Evolutionary conservation across 1,284 basidiomycete species (phyloP).

Genomic region (Pseudozyma pruni): DNA sequence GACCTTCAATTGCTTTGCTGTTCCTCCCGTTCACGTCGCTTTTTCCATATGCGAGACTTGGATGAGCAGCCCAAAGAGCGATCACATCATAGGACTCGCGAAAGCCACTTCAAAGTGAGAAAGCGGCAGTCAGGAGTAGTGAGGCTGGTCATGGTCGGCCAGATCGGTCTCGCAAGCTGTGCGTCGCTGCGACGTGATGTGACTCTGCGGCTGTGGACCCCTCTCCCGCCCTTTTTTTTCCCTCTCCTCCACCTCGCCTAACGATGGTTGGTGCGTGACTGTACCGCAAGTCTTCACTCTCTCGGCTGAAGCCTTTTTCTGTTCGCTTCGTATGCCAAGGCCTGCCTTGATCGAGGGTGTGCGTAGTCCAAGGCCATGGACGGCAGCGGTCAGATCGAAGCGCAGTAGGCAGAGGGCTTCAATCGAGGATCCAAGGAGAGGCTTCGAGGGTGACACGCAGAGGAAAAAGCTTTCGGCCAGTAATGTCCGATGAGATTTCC

Average conservation of each 20-base stretch:
- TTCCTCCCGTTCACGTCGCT: neutral
- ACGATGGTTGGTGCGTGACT: slow-evolving; percentile 5
- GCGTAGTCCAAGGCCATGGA: too few species aligned
- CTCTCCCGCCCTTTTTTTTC: neutral
- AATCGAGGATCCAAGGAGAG: neutral
- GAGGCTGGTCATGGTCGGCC: too few species aligned
- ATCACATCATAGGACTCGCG: too few species aligned
- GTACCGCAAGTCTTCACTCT: slow-evolving; percentile 10
- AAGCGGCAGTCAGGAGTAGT: neutral
- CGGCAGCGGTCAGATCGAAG: neutral
- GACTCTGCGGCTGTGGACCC: neutral
- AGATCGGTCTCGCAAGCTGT: too few species aligned
- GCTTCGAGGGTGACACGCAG: too few species aligned
- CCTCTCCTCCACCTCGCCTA: neutral
- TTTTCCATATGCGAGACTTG: too few species aligned
- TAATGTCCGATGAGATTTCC: slow-evolving; percentile 16
- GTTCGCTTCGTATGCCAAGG: neutral
- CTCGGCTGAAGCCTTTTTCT: neutral
- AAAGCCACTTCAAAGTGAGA: too few species aligned
- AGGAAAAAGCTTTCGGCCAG: slow-evolving; percentile 22
- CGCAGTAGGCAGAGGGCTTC: neutral
- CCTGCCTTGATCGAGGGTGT: neutral
- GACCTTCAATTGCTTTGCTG: neutral
- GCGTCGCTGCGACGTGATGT: slow-evolving; percentile 3
- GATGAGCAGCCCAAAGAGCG: too few species aligned